phyloP scores from a whole-genome alignment of 2,329 filamentous ascomycete genomes.

The Aspergillus spinulosporus region DNA sequence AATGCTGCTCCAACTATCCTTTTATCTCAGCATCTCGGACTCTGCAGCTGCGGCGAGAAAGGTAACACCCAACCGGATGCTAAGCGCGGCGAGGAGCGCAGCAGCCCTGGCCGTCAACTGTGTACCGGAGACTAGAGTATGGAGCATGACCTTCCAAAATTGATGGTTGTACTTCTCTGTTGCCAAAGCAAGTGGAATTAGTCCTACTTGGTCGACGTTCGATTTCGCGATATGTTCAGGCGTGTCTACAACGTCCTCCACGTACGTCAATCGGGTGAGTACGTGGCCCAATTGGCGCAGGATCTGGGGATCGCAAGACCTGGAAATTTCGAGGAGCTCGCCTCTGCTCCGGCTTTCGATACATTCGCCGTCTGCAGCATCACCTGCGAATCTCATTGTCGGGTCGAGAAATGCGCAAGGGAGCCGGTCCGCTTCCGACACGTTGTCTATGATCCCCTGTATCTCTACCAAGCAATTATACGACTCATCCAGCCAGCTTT shows the following conservation, averaged over 20 bases:
- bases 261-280: slow-evolving; percentile 50
- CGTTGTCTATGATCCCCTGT: slow-evolving; percentile 36
- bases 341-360: slow-evolving; percentile 17
- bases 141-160: slow-evolving; percentile 54
- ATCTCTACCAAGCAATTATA: slow-evolving; percentile 53
- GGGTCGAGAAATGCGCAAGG: slow-evolving; percentile 55
- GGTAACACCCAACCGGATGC: slow-evolving; percentile 51
- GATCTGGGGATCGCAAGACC: slow-evolving; percentile 53
- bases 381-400: slow-evolving; percentile 40
- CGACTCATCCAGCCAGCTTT: slow-evolving; percentile 53
- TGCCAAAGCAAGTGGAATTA: slow-evolving; percentile 49
- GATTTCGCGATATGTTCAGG: slow-evolving; percentile 44
- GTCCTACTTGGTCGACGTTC: slow-evolving; percentile 36
- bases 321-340: slow-evolving; percentile 54
- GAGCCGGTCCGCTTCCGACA: slow-evolving; percentile 44
- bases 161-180: slow-evolving; percentile 34
- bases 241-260: slow-evolving; percentile 42
- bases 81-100: slow-evolving; percentile 50
- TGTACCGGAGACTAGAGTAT: slow-evolving; percentile 52
- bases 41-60: slow-evolving; percentile 45
- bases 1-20: slow-evolving; percentile 50
- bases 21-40: slow-evolving; percentile 45
- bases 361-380: slow-evolving; percentile 12
- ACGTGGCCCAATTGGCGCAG: slow-evolving; percentile 51
- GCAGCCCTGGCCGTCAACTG: slow-evolving; percentile 48